phyloP scores from a whole-genome alignment of 2,329 filamentous ascomycete genomes.

The Ceratocystis eucalypticola region DNA sequence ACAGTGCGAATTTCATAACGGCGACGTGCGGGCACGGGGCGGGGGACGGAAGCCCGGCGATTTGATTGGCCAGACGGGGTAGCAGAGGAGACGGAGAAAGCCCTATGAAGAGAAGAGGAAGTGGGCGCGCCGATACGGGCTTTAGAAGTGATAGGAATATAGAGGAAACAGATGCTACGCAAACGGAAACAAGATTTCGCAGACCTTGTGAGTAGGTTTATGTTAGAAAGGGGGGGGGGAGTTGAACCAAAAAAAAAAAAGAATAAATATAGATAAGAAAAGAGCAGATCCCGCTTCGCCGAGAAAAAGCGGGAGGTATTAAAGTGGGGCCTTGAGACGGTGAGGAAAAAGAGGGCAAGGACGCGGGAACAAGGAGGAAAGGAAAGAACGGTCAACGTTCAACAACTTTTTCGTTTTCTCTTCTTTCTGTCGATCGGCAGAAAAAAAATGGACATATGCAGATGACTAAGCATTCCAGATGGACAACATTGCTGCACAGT shows the following conservation, averaged over 20 bases:
- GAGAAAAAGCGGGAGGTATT: neutral
- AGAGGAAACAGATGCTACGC: neutral
- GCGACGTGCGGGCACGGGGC: neutral
- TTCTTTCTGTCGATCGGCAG: neutral
- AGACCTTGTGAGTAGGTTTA: no score
- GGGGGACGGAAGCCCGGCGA: neutral
- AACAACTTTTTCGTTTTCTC: no score
- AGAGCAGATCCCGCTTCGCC: neutral
- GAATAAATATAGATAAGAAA: neutral
- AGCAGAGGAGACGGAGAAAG: neutral
- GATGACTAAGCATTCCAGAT: neutral
- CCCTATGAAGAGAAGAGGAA: neutral
- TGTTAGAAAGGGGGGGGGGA: neutral
- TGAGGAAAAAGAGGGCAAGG: neutral
- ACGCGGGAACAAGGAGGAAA: neutral
- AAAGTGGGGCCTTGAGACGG: neutral
- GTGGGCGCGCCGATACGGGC: neutral
- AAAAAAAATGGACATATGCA: neutral
- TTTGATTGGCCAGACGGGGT: neutral
- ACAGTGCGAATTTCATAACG: conserved; percentile 30
- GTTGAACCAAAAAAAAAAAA: neutral
- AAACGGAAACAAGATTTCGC: neutral
- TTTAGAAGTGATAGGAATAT: neutral
- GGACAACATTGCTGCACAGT: neutral
- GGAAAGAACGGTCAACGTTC: neutral